phyloP scores from a whole-genome alignment of 2,329 filamentous ascomycete genomes.

The Metarhizium rileyi region DNA sequence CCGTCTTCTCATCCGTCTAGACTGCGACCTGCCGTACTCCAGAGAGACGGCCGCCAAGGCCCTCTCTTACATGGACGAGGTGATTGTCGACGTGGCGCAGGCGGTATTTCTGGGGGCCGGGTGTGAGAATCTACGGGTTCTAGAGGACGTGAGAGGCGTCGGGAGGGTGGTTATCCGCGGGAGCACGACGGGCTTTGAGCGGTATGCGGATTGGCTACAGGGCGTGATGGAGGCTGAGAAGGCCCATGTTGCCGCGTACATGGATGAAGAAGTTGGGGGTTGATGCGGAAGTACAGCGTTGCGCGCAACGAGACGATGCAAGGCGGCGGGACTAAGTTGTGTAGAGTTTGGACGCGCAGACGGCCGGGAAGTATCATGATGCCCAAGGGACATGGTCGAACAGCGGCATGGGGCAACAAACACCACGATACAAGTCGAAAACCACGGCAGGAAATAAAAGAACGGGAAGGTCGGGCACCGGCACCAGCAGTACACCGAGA shows the following conservation, averaged over 20 bases:
- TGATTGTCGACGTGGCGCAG: slow-evolving; percentile 31
- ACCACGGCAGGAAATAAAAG: too few species aligned
- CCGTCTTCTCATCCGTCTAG: slow-evolving; percentile 30
- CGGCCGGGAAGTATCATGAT: too few species aligned
- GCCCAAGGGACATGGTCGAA: too few species aligned
- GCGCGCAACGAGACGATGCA: too few species aligned
- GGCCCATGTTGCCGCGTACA: neutral
- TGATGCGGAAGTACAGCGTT: too few species aligned
- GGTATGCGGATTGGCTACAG: slow-evolving; percentile 32
- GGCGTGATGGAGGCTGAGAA: slow-evolving; percentile 24
- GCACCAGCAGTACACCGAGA: too few species aligned
- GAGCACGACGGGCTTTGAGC: slow-evolving; percentile 30
- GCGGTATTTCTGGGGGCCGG: slow-evolving; percentile 28
- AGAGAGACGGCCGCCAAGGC: slow-evolving; percentile 19
- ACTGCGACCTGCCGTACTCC: slow-evolving; percentile 26
- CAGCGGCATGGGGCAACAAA: too few species aligned
- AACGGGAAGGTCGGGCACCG: too few species aligned
- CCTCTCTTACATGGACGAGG: slow-evolving; percentile 28
- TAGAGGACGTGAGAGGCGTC: slow-evolving; percentile 34
- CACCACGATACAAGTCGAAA: too few species aligned
- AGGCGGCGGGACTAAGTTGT: neutral
- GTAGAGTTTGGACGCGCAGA: too few species aligned
- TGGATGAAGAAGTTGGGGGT: too few species aligned
- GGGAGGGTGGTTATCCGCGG: slow-evolving; percentile 25
- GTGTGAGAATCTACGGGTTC: slow-evolving; percentile 26